phyloP scores from a whole-genome alignment of 345 rosid genomes.

The Melaleuca quinquenervia region DNA sequence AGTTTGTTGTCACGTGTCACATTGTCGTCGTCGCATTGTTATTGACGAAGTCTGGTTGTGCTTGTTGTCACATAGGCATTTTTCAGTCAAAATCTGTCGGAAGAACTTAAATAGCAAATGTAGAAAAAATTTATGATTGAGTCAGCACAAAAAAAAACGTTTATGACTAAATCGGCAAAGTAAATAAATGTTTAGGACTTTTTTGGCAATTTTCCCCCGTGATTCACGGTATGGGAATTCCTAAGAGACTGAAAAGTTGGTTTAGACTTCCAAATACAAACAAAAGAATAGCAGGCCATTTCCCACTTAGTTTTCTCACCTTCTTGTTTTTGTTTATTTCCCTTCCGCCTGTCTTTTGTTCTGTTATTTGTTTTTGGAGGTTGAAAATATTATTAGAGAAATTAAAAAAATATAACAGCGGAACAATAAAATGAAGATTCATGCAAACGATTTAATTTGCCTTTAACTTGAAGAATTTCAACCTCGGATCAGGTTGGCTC shows the following conservation, averaged over 20 bases:
- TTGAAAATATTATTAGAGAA: background rate
- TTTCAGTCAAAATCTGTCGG: too few relatives aligned
- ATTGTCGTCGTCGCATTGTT: too few relatives aligned
- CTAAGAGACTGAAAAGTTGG: background rate
- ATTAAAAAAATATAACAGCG: background rate
- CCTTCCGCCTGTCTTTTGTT: background rate
- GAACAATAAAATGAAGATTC: background rate
- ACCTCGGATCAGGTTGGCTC: background rate
- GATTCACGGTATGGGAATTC: background rate
- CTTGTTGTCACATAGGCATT: too few relatives aligned
- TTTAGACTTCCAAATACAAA: background rate
- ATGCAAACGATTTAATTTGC: background rate
- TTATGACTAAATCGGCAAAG: too few relatives aligned
- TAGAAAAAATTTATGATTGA: too few relatives aligned
- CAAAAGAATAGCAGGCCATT: background rate
- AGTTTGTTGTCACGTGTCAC: too few relatives aligned
- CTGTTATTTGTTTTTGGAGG: background rate
- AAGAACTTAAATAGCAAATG: too few relatives aligned
- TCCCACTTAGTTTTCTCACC: background rate
- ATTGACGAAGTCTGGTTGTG: too few relatives aligned
- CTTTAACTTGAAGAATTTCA: background rate
- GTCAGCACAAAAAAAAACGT: too few relatives aligned
- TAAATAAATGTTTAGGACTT: too few relatives aligned
- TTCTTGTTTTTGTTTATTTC: background rate
- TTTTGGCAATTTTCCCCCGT: too few relatives aligned